A percentile compares a stretch with the other conserved stretches of the same genome.
These are phyloP conservation scores for Sarocladium strictum DNA, from an alignment of 2,329 filamentous ascomycete species.

Conservation along the genomic window DNA sequence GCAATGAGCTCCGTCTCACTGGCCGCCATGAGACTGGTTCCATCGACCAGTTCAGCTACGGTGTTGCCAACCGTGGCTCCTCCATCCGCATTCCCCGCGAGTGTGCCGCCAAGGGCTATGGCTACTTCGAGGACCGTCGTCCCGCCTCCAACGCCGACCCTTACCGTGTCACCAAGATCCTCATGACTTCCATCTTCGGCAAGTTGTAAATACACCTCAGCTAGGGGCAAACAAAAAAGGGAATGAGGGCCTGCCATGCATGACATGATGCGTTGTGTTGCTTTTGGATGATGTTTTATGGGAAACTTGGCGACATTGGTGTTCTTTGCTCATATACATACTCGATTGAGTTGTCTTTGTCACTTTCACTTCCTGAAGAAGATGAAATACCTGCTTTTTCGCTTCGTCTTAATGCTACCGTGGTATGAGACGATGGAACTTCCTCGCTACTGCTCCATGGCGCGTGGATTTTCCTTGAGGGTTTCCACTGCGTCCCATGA, in stretches of 20 bases:
- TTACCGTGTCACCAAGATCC: conserved; percentile 75
- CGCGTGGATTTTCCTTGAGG: not conserved
- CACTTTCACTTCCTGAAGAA: not conserved
- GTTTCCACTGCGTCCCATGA: conserved; percentile 1
- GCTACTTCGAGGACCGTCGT: conserved; percentile 86
- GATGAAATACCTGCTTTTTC: not conserved
- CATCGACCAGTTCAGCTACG: conserved; percentile 90
- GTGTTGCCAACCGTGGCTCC: conserved; percentile 91
- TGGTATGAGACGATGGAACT: not conserved
- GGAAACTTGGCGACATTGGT: conserved; percentile 3
- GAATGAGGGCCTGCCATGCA: not conserved
- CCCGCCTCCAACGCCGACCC: conserved; percentile 83
- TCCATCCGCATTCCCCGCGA: conserved; percentile 90
- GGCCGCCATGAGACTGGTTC: conserved; percentile 89
- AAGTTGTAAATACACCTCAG: conserved; percentile 14
- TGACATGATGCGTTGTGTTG: conserved; percentile 3
- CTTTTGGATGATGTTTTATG: conserved; percentile 1
- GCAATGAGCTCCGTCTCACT: conserved; percentile 90
- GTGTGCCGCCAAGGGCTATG: conserved; percentile 79
- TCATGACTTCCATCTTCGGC: conserved; percentile 61
- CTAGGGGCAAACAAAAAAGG: not conserved
- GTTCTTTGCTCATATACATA: conserved; percentile 5
- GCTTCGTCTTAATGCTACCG: not conserved
- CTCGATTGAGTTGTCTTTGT: not conserved
- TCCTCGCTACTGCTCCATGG: not conserved